A percentile compares a stretch with the other conserved stretches of the same genome.
Evolutionary conservation across 2,329 filamentous ascomycete genomes (phyloP).

Genomic region (Mycosphaerella sp.): DNA sequence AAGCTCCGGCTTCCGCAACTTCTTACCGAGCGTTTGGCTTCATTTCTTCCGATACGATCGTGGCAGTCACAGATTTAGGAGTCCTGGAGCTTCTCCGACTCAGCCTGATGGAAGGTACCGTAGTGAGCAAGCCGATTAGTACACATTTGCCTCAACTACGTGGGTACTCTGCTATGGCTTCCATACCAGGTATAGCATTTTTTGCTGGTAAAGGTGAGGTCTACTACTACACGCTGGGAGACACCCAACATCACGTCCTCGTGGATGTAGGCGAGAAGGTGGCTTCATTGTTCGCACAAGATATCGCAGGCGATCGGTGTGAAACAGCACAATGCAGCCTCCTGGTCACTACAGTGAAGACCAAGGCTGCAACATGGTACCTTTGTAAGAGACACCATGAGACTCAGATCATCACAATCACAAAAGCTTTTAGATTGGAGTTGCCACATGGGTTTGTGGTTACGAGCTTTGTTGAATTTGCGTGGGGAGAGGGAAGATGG

Average conservation of each 20-base stretch:
- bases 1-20: not conserved
- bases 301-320: not conserved
- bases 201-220: slow-evolving; percentile 44
- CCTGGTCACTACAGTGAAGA: slow-evolving; percentile 37
- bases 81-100: not conserved
- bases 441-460: slow-evolving; percentile 39
- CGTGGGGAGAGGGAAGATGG: not conserved
- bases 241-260: not conserved
- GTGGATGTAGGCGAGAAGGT: slow-evolving; percentile 34
- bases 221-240: slow-evolving; percentile 33
- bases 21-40: slow-evolving; percentile 9
- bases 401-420: not conserved
- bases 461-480: slow-evolving; percentile 42
- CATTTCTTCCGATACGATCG: not conserved
- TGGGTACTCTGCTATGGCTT: slow-evolving; percentile 45
- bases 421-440: not conserved
- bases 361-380: slow-evolving; percentile 1
- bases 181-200: slow-evolving; percentile 39
- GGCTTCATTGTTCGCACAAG: slow-evolving; percentile 36
- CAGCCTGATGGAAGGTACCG: not conserved
- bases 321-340: slow-evolving; percentile 22
- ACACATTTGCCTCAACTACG: slow-evolving; percentile 34
- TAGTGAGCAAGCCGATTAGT: not conserved
- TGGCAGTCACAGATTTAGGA: slow-evolving; percentile 9
- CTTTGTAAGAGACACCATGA: not conserved